Evolutionary conservation across 164 flowering plant species (phyloP), one percentile per base, ranked within the genome.

Genomic region (Piper betle): DNA sequence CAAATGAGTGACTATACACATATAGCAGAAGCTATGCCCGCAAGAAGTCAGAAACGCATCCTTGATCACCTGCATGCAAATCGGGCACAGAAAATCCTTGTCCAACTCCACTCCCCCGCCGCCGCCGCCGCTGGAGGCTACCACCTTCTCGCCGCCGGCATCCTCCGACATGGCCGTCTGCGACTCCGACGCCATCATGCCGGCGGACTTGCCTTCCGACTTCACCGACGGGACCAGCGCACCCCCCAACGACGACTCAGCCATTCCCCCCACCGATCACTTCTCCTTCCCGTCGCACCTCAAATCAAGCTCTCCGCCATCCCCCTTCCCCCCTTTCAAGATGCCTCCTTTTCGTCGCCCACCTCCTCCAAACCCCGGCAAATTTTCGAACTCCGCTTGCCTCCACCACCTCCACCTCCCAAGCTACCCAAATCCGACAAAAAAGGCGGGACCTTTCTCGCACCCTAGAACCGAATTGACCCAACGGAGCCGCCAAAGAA

Each of bases 1-100:
- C 17, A 93, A 84, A 75, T 93, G 99, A 39, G 96, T 93, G 39
- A 74, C 77, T 59, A 93, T 88, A 52, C 99, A 93, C 93, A 86
- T 93, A 74, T 88, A 93, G 69, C 99, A 93, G 72, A 86, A 93
- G 73, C 94, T 90, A 68, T 93, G 99, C 1, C 99, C 97, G 55
- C 99, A 93, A 2, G 87, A 76, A 13, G 99, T 93, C 0, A 93
- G 79, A 62, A 93, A 90, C 39, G 97, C 99, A 52, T 90, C 99
- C 69, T 84, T 93, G 17, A 93, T 82, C 6, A 84, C 79, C 75
- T 93, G 97, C 92, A 90, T 93, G 67, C 99, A 93, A 25, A 93
- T 88, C 70, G 97, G 99, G 61, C 99, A 90, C 62, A 85, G 62
- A 37, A 80, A 72, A 39, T 93, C 97, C 74, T 76, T 85, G 39